phyloP scores from a whole-genome alignment of 495 filamentous ascomycete genomes.

The Neurospora terricola region DNA sequence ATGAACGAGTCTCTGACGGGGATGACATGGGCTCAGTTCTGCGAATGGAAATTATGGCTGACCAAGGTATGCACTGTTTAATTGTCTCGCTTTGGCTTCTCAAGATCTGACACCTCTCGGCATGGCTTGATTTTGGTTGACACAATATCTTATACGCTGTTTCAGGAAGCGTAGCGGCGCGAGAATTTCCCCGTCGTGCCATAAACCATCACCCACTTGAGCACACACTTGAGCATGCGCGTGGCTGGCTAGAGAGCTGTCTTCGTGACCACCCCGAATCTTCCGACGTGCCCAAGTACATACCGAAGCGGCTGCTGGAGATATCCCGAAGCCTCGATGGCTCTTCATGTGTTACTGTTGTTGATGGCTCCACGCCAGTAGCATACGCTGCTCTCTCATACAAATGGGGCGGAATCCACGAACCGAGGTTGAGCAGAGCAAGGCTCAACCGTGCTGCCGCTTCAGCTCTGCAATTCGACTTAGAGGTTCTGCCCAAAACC shows the following conservation, averaged over 20 bases:
- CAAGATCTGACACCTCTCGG: not conserved
- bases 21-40: not conserved
- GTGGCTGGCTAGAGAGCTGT: not conserved
- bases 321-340: not conserved
- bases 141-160: not conserved
- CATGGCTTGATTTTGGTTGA: not conserved
- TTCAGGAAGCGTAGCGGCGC: not conserved
- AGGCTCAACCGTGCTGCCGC: not conserved
- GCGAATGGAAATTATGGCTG: too few relatives aligned
- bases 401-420: not conserved
- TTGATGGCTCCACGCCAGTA: not conserved
- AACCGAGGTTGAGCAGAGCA: not conserved
- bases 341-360: not conserved
- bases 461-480: not conserved
- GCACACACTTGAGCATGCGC: not conserved
- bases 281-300: not conserved
- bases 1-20: too few relatives aligned
- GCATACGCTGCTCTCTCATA: not conserved
- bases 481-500: constrained; percentile 9
- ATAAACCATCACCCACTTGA: not conserved
- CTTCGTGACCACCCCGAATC: not conserved
- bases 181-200: not conserved
- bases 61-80: not conserved
- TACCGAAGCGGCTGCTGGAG: not conserved
- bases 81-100: not conserved